Percentiles rank a stretch among this genome's conserved stretches.
Evolutionary conservation across 129 eudicot species (phyloP).

Genomic region (Chrysanthemum lavandulifolium): DNA sequence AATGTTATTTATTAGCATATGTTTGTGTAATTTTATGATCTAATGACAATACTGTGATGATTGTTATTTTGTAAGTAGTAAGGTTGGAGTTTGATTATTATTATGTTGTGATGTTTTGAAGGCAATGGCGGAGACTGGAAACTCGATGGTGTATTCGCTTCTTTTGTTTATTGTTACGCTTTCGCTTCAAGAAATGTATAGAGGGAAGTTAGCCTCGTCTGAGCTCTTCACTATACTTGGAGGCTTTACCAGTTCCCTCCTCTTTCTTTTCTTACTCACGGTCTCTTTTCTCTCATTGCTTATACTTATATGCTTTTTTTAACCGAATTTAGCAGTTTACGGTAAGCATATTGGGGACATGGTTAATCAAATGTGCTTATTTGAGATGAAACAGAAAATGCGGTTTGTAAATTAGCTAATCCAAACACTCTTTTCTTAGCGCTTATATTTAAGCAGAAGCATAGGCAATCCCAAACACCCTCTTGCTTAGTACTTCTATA

Average conservation of each 20-base stretch:
- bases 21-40: too few species aligned
- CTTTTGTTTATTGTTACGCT: conserved; percentile 70
- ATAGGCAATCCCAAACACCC: too few species aligned
- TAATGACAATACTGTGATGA: not conserved
- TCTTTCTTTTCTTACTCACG: conserved; percentile 68
- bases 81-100: not conserved
- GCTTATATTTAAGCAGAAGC: too few species aligned
- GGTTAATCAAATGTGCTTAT: not conserved
- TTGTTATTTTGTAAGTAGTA: not conserved
- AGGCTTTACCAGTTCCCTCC: conserved; percentile 85
- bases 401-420: too few species aligned
- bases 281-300: conserved; percentile 37
- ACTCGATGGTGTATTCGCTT: conserved; percentile 77
- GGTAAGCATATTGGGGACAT: too few species aligned
- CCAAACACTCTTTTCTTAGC: too few species aligned
- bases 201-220: conserved; percentile 85
- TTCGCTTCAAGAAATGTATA: conserved; percentile 77
- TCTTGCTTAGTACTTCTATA: not conserved
- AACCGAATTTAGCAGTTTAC: too few species aligned
- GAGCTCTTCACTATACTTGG: conserved; percentile 91
- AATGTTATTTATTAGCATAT: too few species aligned
- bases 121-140: conserved; percentile 76
- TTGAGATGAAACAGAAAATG: not conserved
- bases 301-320: not conserved
- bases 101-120: conserved; percentile 21